Conservation (phyloP, 2,329 filamentous ascomycete species). For the Colletotrichum caudatum region DNA sequence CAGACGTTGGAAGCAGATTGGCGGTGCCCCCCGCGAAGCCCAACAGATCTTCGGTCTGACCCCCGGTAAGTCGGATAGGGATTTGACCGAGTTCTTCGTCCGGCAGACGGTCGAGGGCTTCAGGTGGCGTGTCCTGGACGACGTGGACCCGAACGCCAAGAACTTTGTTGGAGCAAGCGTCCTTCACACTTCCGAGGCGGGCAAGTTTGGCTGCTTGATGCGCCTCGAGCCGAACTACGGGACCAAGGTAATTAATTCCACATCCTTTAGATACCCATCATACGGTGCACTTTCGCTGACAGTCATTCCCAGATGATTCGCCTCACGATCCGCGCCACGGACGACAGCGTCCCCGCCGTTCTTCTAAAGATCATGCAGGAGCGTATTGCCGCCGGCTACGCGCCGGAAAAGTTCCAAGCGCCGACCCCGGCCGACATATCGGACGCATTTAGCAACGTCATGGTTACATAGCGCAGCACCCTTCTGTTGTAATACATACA, state of each 20-base stretch:
- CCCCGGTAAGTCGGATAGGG: constrained; percentile 65
- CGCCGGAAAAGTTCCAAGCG: constrained; percentile 54
- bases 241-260: constrained; percentile 78
- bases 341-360: constrained; percentile 85
- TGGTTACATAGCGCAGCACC: constrained; percentile 55
- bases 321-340: constrained; percentile 91
- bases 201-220: constrained; percentile 95
- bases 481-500: constrained; percentile 18
- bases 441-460: constrained; percentile 67
- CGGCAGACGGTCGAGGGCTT: constrained; percentile 83
- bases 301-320: constrained; percentile 84
- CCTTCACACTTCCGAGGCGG: constrained; percentile 81
- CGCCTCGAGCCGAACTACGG: constrained; percentile 94
- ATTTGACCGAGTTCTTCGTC: constrained; percentile 79
- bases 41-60: constrained; percentile 85
- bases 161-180: constrained; percentile 95
- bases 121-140: constrained; percentile 86
- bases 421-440: constrained; percentile 65
- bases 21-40: constrained; percentile 85
- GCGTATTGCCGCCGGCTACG: constrained; percentile 71
- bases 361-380: constrained; percentile 91
- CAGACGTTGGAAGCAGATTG: constrained; percentile 99
- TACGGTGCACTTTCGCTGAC: constrained; percentile 39
- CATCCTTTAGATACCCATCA: not conserved
- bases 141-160: constrained; percentile 91